Conservation (phyloP, 2,329 filamentous ascomycete genomes). For the Claviceps sp. region DNA sequence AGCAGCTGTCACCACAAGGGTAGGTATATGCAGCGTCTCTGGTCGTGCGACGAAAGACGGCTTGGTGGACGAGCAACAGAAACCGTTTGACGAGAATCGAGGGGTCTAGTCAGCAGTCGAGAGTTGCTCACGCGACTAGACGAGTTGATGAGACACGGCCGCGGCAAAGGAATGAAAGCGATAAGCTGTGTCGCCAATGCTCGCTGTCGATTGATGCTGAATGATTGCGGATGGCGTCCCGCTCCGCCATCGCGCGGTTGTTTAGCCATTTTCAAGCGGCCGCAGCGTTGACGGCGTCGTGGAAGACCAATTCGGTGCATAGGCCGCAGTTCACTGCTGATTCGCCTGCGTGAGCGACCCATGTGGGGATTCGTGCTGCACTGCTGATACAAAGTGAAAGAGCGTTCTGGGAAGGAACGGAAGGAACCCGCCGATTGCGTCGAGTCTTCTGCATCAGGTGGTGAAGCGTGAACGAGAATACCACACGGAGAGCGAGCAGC, state of each 20-base stretch:
- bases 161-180: not conserved
- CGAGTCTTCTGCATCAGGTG: no score
- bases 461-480: no score
- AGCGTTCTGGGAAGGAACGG: no score
- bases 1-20: not conserved
- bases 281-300: not conserved
- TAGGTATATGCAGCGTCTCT: slow-evolving; percentile 1
- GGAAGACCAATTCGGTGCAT: not conserved
- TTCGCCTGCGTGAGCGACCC: not conserved
- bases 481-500: not conserved
- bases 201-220: not conserved
- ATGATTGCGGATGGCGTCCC: not conserved
- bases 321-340: not conserved
- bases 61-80: not conserved
- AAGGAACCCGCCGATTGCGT: no score
- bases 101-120: not conserved
- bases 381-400: no score
- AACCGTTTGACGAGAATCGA: not conserved
- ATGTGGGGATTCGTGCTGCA: no score
- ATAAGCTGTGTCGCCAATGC: not conserved
- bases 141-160: not conserved
- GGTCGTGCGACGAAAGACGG: not conserved
- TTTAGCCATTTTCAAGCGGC: no score
- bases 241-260: not conserved
- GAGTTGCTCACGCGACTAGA: not conserved